Conservation (phyloP, 805 yeast genomes). For the Ogataea paraovalis region DNA sequence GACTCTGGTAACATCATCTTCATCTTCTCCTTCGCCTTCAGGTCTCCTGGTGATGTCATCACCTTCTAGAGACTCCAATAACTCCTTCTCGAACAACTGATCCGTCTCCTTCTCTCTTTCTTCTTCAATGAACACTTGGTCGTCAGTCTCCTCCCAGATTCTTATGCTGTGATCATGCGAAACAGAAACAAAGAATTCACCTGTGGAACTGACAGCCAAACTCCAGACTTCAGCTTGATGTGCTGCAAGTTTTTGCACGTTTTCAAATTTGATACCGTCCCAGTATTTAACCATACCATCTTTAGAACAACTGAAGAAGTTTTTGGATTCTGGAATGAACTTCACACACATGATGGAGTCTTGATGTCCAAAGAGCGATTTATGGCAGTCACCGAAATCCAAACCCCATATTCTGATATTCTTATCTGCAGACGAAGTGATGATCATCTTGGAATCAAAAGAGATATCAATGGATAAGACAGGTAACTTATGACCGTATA, state of each 20-base stretch:
- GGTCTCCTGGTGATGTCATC: constrained; percentile 36
- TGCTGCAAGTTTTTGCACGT: constrained; percentile 79
- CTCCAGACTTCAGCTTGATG: constrained; percentile 96
- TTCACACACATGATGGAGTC: constrained; percentile 89
- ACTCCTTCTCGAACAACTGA: constrained; percentile 79
- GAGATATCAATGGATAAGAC: constrained; percentile 92
- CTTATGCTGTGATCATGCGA: constrained; percentile 93
- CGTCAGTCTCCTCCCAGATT: constrained; percentile 91
- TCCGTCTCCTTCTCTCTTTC: constrained; percentile 95
- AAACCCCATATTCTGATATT: constrained; percentile 98
- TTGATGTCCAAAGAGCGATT: constrained; percentile 93
- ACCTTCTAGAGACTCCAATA: constrained; percentile 68
- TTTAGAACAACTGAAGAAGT: constrained; percentile 86
- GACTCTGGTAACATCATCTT: constrained; percentile 61
- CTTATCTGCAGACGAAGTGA: constrained; percentile 95
- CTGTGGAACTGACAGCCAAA: constrained; percentile 69
- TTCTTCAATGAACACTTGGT: constrained; percentile 94
- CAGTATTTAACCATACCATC: constrained; percentile 90
- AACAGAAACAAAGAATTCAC: constrained; percentile 69
- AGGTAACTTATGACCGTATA: constrained; percentile 96
- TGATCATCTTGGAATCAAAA: constrained; percentile 76
- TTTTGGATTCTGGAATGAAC: constrained; percentile 81
- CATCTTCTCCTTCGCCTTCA: constrained; percentile 34
- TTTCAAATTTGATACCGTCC: constrained; percentile 98
- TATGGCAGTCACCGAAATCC: constrained; percentile 98